Evolutionary conservation across 106 monocot genomes (phyloP).

Genomic region (Dioscorea zingiberensis): DNA sequence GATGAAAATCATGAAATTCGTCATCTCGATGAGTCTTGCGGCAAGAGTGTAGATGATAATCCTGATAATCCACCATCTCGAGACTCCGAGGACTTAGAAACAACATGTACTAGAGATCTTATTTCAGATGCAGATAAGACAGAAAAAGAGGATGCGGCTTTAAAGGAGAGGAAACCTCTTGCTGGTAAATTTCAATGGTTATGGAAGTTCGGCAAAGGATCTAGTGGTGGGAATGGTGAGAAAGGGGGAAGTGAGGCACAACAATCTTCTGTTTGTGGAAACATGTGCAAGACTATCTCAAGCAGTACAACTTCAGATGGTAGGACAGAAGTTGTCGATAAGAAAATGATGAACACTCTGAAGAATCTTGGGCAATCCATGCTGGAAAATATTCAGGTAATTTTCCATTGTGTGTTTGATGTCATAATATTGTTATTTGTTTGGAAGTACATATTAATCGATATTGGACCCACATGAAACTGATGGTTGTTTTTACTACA

Average conservation of each 20-base stretch:
- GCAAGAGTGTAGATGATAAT: neutral
- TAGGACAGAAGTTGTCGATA: slow-evolving; percentile 25
- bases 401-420: too few species aligned
- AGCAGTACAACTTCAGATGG: slow-evolving; percentile 7
- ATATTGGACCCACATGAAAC: too few species aligned
- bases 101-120: neutral
- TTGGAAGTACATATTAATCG: too few species aligned
- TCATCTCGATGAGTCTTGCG: slow-evolving; percentile 8
- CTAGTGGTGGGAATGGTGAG: slow-evolving; percentile 14
- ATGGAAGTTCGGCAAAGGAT: slow-evolving; percentile 36
- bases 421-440: too few species aligned
- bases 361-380: slow-evolving; percentile 48
- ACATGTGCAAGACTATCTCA: slow-evolving; percentile 1
- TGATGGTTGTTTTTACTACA: too few species aligned
- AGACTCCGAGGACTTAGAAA: neutral
- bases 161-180: slow-evolving; percentile 20
- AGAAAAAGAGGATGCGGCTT: neutral
- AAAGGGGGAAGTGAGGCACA: slow-evolving; percentile 11
- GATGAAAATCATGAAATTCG: slow-evolving; percentile 10
- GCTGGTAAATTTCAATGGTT: slow-evolving; percentile 49
- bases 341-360: slow-evolving; percentile 26
- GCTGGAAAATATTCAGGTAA: slow-evolving; percentile 65
- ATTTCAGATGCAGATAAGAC: neutral
- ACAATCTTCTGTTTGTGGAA: neutral
- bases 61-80: neutral